Evolutionary conservation across 495 filamentous ascomycete genomes (phyloP).

Genomic region (Aspergillus nanangensis): DNA sequence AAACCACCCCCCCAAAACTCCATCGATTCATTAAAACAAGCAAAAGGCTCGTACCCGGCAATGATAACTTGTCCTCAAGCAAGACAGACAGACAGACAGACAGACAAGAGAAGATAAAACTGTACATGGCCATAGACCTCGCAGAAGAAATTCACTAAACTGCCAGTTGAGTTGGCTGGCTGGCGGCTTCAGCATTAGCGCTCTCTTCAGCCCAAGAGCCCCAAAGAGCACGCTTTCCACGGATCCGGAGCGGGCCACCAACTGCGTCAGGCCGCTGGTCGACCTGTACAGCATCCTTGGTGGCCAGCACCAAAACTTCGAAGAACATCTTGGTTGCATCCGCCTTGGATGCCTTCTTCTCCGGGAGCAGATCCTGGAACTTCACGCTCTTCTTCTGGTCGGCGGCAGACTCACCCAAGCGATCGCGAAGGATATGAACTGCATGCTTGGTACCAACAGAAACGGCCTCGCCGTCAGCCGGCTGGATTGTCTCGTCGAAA

Average conservation of each 20-base stretch:
- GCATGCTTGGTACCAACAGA: slow-evolving; percentile 90
- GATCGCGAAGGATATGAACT: slow-evolving; percentile 87
- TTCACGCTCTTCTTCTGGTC: slow-evolving; percentile 71
- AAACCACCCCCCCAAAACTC: slow-evolving; percentile 12
- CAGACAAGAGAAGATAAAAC: slow-evolving; percentile 2
- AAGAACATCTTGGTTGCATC: slow-evolving; percentile 99
- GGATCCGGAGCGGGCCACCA: slow-evolving; percentile 72
- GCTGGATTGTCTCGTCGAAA: slow-evolving; percentile 79
- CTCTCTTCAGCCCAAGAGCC: slow-evolving; percentile 90
- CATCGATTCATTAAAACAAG: slow-evolving; percentile 10
- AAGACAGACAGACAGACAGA: background rate
- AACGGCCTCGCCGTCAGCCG: slow-evolving; percentile 75
- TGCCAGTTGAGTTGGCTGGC: slow-evolving; percentile 26
- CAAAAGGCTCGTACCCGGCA: background rate
- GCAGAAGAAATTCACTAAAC: slow-evolving; percentile 15
- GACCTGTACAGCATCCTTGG: slow-evolving; percentile 97
- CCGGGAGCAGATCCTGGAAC: slow-evolving; percentile 90
- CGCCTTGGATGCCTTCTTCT: slow-evolving; percentile 66
- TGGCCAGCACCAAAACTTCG: slow-evolving; percentile 89
- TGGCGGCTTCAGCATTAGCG: slow-evolving; percentile 54
- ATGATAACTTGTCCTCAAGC: background rate
- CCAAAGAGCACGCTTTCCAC: slow-evolving; percentile 89
- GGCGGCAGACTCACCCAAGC: slow-evolving; percentile 64
- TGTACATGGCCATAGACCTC: background rate
- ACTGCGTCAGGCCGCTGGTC: slow-evolving; percentile 74